Base-by-base conservation (phyloP, 75 land plant genomes). In the Pinus taeda region DNA sequence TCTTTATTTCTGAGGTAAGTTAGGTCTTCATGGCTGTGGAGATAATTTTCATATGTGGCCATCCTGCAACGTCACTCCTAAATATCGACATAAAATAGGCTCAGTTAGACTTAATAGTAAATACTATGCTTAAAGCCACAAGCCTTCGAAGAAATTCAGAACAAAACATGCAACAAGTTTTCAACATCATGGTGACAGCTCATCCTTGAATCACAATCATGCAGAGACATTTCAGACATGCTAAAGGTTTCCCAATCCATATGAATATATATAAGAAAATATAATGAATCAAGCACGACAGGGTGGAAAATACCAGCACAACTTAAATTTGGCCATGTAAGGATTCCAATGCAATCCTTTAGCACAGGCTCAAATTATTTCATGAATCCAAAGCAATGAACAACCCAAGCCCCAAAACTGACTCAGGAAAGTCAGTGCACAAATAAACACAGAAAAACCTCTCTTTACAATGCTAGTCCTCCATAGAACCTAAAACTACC, bases 351-450 rank as follows among this genome's bases (percentile, higher is more conserved):
- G 21, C 72, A 69, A 69, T 69, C 72, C 72, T 39, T 42, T 21
- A 39, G 72, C 49, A 69, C 3, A 18, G 11, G 24, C 72, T 42
- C n/a, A 69, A 69, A 42, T 20, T 69, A 39, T 69, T 69, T 69
- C 72, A 8, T 69, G 9, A 45, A 42, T 69, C 72, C 45, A 69
- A 69, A 69, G 49, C 72, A 21, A 69, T 12, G 72, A 42, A 39
- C 49, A 69, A 22, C 42, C 72, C 22, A 69, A 69, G 72, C 20
- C 33, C 55, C 24, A 69, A 69, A 69, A 69, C 72, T 69, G 42
- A 69, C 72, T 39, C 42, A 69, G 21, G 49, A 69, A 69, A 69
- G 72, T 21, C 49, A 9, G 22, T 36, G 55, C 36, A 65, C 69
- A 65, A 65, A 33, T 65, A 65, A 37, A 33, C 33, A 65, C 69